Conservation (phyloP, 2,329 filamentous ascomycete species). For the Sarocladium oryzae region DNA sequence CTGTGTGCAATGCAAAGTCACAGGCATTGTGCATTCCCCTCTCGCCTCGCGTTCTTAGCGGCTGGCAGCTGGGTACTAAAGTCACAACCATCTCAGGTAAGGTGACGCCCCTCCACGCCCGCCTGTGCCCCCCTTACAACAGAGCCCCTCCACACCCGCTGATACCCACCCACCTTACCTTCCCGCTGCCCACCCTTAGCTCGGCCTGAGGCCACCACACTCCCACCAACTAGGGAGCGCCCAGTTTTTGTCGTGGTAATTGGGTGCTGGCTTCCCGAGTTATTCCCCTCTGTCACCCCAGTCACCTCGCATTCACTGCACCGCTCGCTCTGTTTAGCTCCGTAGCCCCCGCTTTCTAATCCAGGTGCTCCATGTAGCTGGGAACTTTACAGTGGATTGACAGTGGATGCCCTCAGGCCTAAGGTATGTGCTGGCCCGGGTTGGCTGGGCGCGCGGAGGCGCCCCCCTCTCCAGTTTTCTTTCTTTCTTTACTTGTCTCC, state of each 20-base stretch:
- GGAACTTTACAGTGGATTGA: background rate
- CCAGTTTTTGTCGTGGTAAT: too few relatives aligned
- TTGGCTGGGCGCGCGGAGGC: background rate
- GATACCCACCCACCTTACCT: conserved; percentile 2
- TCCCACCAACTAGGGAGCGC: background rate
- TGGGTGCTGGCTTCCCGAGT: background rate
- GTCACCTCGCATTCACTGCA: background rate
- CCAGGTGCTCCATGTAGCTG: background rate
- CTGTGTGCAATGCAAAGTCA: background rate
- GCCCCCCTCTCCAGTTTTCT: conserved; percentile 3
- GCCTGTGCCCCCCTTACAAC: background rate
- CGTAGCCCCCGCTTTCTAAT: background rate
- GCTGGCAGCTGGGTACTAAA: background rate
- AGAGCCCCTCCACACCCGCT: conserved; percentile 7
- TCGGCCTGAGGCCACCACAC: background rate
- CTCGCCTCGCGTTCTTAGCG: background rate
- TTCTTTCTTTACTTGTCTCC: background rate
- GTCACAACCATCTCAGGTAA: background rate
- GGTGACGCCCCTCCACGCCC: background rate
- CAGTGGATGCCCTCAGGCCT: background rate
- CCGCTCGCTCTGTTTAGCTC: background rate
- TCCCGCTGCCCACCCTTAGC: conserved; percentile 6
- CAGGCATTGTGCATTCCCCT: background rate
- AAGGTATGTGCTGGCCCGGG: background rate
- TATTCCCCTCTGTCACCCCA: background rate